Percentiles rank a stretch among this genome's conserved stretches.
Conservation (phyloP, 2,329 filamentous ascomycete species). For the Lojkania enalia region DNA sequence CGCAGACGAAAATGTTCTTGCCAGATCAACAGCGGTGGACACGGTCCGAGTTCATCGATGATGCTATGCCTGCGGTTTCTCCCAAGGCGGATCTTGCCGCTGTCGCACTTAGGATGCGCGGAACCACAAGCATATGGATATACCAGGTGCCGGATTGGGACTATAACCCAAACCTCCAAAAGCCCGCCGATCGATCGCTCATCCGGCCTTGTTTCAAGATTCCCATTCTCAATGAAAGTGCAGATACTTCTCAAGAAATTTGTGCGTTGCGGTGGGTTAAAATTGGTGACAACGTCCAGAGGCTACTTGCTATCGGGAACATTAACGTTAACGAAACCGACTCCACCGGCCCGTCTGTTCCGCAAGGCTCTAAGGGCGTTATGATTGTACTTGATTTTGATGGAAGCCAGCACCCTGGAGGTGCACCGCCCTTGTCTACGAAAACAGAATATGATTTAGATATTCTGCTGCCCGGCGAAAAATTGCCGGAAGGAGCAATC, state of each 20-base stretch:
- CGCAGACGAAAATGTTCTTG: slow-evolving; percentile 43
- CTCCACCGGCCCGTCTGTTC: slow-evolving; percentile 28
- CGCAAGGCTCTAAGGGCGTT: slow-evolving; percentile 41
- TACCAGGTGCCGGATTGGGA: slow-evolving; percentile 45
- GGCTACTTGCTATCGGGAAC: slow-evolving; percentile 45
- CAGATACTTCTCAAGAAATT: slow-evolving; percentile 41
- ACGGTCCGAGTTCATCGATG: slow-evolving; percentile 44
- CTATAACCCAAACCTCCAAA: slow-evolving; percentile 31
- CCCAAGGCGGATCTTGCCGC: slow-evolving; percentile 43
- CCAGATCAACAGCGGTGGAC: slow-evolving; percentile 45
- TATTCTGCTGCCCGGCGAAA: slow-evolving; percentile 41
- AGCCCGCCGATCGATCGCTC: slow-evolving; percentile 32
- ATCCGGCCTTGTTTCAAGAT: slow-evolving; percentile 45
- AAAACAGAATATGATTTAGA: slow-evolving; percentile 44
- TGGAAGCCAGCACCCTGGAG: slow-evolving; percentile 27
- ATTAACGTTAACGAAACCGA: slow-evolving; percentile 29
- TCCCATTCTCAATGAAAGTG: slow-evolving; percentile 36
- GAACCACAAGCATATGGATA: slow-evolving; percentile 45
- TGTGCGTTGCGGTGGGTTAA: slow-evolving; percentile 43
- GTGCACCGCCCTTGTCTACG: slow-evolving; percentile 26
- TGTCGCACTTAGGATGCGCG: slow-evolving; percentile 43
- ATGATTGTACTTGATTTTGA: slow-evolving; percentile 46
- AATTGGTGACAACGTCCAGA: slow-evolving; percentile 32
- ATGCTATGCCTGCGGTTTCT: slow-evolving; percentile 47
- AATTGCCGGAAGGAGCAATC: slow-evolving; percentile 44